phyloP scores from a whole-genome alignment of 805 yeast genomes.

The Metschnikowia anglica region DNA sequence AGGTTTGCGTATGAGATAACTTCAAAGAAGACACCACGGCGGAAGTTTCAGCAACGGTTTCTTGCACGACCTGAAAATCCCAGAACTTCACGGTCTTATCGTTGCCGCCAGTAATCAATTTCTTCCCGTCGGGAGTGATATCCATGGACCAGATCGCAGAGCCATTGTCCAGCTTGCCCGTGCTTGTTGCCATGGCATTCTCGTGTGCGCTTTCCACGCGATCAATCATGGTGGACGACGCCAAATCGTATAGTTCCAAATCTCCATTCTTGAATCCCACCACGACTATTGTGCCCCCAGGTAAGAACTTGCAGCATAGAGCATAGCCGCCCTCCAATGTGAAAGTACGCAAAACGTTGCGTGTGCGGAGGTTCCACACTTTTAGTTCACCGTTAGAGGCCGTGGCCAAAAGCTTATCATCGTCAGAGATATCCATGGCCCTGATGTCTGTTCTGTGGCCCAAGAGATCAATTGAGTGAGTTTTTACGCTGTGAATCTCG shows the following conservation, averaged over 20 bases:
- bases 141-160: slow-evolving; percentile 88
- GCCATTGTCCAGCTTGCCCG: slow-evolving; percentile 38
- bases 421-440: slow-evolving; percentile 77
- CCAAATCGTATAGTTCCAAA: slow-evolving; percentile 80
- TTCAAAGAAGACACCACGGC: slow-evolving; percentile 52
- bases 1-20: slow-evolving; percentile 70
- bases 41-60: slow-evolving; percentile 67
- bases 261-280: slow-evolving; percentile 88
- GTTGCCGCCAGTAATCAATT: slow-evolving; percentile 88
- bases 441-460: slow-evolving; percentile 94
- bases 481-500: slow-evolving; percentile 46
- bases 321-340: slow-evolving; percentile 76
- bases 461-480: slow-evolving; percentile 61
- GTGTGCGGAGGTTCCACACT: slow-evolving; percentile 78
- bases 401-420: slow-evolving; percentile 76
- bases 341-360: slow-evolving; percentile 78
- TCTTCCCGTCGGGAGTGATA: slow-evolving; percentile 78
- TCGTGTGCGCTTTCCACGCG: slow-evolving; percentile 67
- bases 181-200: slow-evolving; percentile 1
- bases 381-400: slow-evolving; percentile 90
- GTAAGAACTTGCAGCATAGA: slow-evolving; percentile 73
- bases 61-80: slow-evolving; percentile 71
- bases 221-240: slow-evolving; percentile 73
- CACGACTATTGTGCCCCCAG: slow-evolving; percentile 86
- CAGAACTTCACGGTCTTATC: slow-evolving; percentile 90